Conservation (phyloP, 176 grass and related monocot species). For the Puya raimondii region DNA sequence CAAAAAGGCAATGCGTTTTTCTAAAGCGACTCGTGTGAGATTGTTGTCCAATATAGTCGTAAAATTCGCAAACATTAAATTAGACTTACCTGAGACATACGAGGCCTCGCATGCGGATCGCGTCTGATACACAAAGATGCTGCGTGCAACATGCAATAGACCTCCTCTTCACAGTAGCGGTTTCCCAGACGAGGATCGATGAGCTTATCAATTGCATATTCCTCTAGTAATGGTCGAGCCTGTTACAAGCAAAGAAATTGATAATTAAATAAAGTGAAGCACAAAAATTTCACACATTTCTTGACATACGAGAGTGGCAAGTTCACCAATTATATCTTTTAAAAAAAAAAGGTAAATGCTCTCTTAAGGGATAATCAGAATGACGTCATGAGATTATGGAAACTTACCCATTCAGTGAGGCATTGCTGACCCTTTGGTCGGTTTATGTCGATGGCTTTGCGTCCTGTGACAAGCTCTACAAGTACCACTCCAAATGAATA, state of each 20-base stretch:
- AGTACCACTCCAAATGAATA: constrained; percentile 96
- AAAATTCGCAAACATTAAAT: no score
- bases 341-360: no score
- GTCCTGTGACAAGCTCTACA: constrained; percentile 86
- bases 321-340: no score
- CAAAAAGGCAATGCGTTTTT: no score
- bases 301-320: no score
- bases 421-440: constrained; percentile 93
- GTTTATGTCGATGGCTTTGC: constrained; percentile 95
- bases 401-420: constrained; percentile 93
- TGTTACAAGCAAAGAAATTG: constrained; percentile 18
- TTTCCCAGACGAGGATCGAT: constrained; percentile 70
- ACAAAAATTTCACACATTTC: no score
- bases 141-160: constrained; percentile 79
- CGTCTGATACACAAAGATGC: constrained; percentile 80
- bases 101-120: constrained; percentile 84
- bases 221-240: constrained; percentile 74
- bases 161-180: constrained; percentile 58
- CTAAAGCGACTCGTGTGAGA: no score
- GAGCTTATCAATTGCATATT: constrained; percentile 43
- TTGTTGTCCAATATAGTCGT: no score
- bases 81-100: constrained; percentile 65
- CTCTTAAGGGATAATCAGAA: no score
- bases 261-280: not conserved
- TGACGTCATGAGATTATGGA: no score